Percentiles rank a stretch among this genome's conserved stretches.
Conservation (phyloP, 257 asterid genomes). For the Eustoma russellianum region DNA sequence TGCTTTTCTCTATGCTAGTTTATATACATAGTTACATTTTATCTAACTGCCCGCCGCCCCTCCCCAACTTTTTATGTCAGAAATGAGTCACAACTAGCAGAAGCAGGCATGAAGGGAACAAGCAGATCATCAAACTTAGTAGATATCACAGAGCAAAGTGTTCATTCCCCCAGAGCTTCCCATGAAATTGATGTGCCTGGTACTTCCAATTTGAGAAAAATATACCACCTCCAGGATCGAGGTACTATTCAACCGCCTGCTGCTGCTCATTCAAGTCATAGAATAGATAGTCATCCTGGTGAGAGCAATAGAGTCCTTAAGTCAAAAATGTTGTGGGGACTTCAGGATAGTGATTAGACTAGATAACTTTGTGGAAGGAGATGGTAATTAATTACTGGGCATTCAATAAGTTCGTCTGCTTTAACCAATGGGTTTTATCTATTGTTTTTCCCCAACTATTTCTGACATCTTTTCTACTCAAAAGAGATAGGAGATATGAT, state of each 20-base stretch:
- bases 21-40: conserved; percentile 9
- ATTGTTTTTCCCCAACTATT: too few species aligned
- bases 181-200: conserved; percentile 24
- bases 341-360: background rate
- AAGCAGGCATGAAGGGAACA: conserved; percentile 12
- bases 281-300: conserved; percentile 16
- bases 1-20: conserved; percentile 13
- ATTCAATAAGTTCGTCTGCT: too few species aligned
- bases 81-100: conserved; percentile 20
- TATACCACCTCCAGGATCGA: conserved; percentile 19
- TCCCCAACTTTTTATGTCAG: conserved; percentile 20
- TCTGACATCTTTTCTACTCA: too few species aligned
- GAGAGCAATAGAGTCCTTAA: conserved; percentile 31
- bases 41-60: conserved; percentile 8
- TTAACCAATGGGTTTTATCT: too few species aligned
- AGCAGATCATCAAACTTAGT: conserved; percentile 19
- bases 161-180: conserved; percentile 16
- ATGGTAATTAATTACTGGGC: too few species aligned
- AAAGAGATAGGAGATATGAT: too few species aligned
- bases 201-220: conserved; percentile 27
- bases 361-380: too few species aligned
- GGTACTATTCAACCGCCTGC: conserved; percentile 25
- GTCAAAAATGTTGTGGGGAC: conserved; percentile 23
- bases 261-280: conserved; percentile 29
- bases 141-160: conserved; percentile 32